Evolutionary conservation across 805 yeast genomes (phyloP).

Genomic region (Cyberlindnera samutprakarnensis): DNA sequence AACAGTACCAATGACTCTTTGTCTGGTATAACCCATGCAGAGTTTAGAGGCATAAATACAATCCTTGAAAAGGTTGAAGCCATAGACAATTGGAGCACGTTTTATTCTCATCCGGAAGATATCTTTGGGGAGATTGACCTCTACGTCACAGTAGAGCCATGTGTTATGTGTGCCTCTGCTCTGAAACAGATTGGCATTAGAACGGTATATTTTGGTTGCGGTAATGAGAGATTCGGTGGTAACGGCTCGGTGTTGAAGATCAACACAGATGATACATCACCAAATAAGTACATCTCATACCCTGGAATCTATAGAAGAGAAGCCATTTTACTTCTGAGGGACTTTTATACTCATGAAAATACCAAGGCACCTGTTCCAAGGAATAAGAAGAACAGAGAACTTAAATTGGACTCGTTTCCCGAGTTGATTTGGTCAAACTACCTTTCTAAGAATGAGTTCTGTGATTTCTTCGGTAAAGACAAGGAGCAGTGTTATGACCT

Average conservation of each 20-base stretch:
- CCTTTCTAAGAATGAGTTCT: slow-evolving; percentile 43
- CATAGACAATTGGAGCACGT: slow-evolving; percentile 7
- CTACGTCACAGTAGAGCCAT: slow-evolving; percentile 96
- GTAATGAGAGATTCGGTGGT: slow-evolving; percentile 94
- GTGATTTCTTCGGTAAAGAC: slow-evolving; percentile 29
- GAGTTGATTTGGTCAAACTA: slow-evolving; percentile 48
- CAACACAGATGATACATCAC: slow-evolving; percentile 34
- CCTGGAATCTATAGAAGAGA: slow-evolving; percentile 81
- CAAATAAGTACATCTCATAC: slow-evolving; percentile 39
- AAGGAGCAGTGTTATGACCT: slow-evolving; percentile 4
- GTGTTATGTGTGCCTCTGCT: slow-evolving; percentile 96
- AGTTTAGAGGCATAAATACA: slow-evolving; percentile 67
- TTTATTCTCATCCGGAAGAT: slow-evolving; percentile 19
- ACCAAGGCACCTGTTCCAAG: slow-evolving; percentile 78
- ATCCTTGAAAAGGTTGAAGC: slow-evolving; percentile 31
- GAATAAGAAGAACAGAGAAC: slow-evolving; percentile 58
- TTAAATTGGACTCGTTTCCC: slow-evolving; percentile 53
- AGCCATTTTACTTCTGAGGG: slow-evolving; percentile 72
- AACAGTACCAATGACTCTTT: slow-evolving; percentile 81
- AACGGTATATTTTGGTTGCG: slow-evolving; percentile 82
- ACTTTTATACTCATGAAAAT: slow-evolving; percentile 82
- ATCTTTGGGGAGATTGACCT: slow-evolving; percentile 53
- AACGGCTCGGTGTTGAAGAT: slow-evolving; percentile 79
- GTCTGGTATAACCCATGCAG: slow-evolving; percentile 91
- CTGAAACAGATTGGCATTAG: slow-evolving; percentile 71